Base-by-base conservation (phyloP, 345 rosid genomes). In the Hypericum androsaemum region DNA sequence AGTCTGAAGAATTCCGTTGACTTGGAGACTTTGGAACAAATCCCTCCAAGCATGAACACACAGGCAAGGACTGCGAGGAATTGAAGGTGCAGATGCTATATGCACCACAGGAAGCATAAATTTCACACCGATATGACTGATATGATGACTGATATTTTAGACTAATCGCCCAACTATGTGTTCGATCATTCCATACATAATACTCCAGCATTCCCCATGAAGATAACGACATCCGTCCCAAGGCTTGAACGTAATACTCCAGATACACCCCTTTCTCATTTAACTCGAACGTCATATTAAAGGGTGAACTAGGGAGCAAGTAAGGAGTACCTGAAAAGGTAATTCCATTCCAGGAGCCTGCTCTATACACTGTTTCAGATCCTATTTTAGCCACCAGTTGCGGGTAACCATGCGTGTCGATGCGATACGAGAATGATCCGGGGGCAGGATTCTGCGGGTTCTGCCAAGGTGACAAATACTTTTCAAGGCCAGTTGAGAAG, bases 271-370 rank as follows among this genome's bases (percentile, higher is more conserved):
- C 56, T 28, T 43, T 56, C 28, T 47, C 50, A 28, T 52, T 37
- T 8, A 64, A 47, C 37, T 60, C 50, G 17, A 64, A 64, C 37
- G 43, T 52, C 10, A 44, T 58, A n/a, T 11, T 53, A 43, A 35
- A 64, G 4, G 53, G 32, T 3, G 50, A 38, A 41, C n/a, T n/a
- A n/a, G n/a, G n/a, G n/a, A n/a, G n/a, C n/a, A n/a, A n/a, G n/a
- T n/a, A n/a, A n/a, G n/a, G n/a, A n/a, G n/a, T n/a, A n/a, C n/a
- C n/a, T n/a, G n/a, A n/a, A n/a, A n/a, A n/a, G n/a, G n/a, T n/a
- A n/a, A n/a, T n/a, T n/a, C n/a, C n/a, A n/a, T n/a, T n/a, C n/a
- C n/a, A n/a, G n/a, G n/a, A n/a, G n/a, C n/a, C n/a, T n/a, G n/a
- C n/a, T n/a, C n/a, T n/a, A n/a, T n/a, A n/a, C n/a, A n/a, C n/a